A percentile compares a stretch with the other conserved stretches of the same genome.
phyloP scores from a whole-genome alignment of 306 rosid genomes.

The Ammopiptanthus mongolicus region DNA sequence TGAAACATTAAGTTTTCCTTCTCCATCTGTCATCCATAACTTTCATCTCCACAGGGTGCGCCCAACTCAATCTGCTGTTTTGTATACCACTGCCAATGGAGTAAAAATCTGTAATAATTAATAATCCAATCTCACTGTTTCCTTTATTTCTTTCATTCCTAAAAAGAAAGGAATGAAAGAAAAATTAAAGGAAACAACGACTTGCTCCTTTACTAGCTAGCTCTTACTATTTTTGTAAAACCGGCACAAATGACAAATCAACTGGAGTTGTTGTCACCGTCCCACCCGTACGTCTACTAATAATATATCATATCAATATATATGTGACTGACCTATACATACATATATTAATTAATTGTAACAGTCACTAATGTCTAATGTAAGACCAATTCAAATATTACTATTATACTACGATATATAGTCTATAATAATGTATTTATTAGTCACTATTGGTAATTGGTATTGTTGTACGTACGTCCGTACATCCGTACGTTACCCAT shows the following conservation, averaged over 20 bases:
- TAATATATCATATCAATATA: background rate
- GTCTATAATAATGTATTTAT: background rate
- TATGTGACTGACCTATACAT: background rate
- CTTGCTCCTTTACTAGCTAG: background rate
- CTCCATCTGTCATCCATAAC: background rate
- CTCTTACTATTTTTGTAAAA: background rate
- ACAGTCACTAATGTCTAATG: background rate
- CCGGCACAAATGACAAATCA: background rate
- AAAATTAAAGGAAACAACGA: background rate
- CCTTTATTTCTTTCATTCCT: constrained; percentile 7
- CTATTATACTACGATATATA: no score
- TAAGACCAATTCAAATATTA: background rate
- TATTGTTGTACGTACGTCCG: background rate
- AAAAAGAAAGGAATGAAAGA: background rate
- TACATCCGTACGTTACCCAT: constrained; percentile 13
- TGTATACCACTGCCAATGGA: background rate
- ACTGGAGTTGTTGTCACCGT: background rate
- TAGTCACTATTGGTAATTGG: background rate
- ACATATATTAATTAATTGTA: background rate
- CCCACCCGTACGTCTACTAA: background rate
- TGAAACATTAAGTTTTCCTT: background rate
- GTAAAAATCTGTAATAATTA: background rate
- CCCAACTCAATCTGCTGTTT: background rate
- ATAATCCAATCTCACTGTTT: background rate
- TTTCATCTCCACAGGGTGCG: background rate